Conservation (phyloP, 78 protist genomes). For the Dictyostelium capitatum region DNA sequence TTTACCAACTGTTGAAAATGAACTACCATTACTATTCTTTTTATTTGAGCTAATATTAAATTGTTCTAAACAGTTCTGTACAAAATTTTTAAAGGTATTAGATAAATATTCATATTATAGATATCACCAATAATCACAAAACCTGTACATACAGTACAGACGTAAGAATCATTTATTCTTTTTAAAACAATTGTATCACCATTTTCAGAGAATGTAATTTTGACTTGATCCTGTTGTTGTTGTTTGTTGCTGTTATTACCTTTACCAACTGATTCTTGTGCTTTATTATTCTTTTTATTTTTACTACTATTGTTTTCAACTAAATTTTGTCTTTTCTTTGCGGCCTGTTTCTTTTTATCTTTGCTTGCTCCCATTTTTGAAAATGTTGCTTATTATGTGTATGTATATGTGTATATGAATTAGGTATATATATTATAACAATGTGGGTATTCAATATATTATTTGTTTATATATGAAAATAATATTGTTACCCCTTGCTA, state of each 20-base stretch:
- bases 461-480: too few species aligned
- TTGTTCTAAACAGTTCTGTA: neutral
- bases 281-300: neutral
- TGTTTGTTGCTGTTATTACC: neutral
- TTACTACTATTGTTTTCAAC: slow-evolving; percentile 1
- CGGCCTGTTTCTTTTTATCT: slow-evolving; percentile 21
- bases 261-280: neutral
- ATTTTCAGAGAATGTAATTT: slow-evolving; percentile 25
- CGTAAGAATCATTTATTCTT: slow-evolving; percentile 24
- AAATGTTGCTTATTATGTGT: too few species aligned
- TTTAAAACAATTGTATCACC: slow-evolving; percentile 54
- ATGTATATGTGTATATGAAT: too few species aligned
- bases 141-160: slow-evolving; percentile 40
- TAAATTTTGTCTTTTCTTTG: neutral
- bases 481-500: too few species aligned
- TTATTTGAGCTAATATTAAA: slow-evolving; percentile 3
- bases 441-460: too few species aligned
- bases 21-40: neutral
- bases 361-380: neutral
- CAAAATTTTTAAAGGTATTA: neutral
- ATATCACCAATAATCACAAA: too few species aligned
- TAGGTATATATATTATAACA: too few species aligned
- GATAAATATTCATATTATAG: neutral
- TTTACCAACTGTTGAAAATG: neutral
- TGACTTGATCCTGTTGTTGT: neutral